These are phyloP conservation scores for Vinca minor DNA, from an alignment of 257 asterid genomes.

Conservation along the genomic window DNA sequence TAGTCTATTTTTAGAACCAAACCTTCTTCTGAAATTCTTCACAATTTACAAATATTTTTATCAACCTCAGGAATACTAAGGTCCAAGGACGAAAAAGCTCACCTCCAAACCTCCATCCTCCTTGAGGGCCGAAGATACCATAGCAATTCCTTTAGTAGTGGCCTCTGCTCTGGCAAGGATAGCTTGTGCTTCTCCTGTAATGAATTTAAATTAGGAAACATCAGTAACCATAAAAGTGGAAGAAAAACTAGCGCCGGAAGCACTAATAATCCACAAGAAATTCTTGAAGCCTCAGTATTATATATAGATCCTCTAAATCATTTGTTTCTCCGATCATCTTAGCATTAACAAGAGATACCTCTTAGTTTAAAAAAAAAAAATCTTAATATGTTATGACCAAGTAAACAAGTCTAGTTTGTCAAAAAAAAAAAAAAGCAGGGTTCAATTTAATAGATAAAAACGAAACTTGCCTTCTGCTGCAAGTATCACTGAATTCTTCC, in stretches of 20 bases:
- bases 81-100: constrained; percentile 17
- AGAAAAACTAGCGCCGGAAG: neutral
- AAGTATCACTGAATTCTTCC: constrained; percentile 60
- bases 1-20: neutral
- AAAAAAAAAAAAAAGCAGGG: too few relatives aligned
- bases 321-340: neutral
- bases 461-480: constrained; percentile 68
- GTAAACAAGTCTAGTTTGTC: too few relatives aligned
- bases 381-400: too few relatives aligned
- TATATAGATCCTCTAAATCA: neutral
- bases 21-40: neutral
- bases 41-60: neutral
- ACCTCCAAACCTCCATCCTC: constrained; percentile 74
- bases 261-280: neutral
- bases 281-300: neutral
- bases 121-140: constrained; percentile 63
- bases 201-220: neutral
- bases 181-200: constrained; percentile 91
- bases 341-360: neutral
- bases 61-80: neutral
- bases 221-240: neutral
- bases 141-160: constrained; percentile 62
- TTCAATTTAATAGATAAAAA: neutral
- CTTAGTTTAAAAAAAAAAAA: neutral
- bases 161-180: constrained; percentile 79